These are phyloP conservation scores for Macrophomina tecta DNA, from an alignment of 2,329 filamentous ascomycete genomes.

Conservation along the genomic window DNA sequence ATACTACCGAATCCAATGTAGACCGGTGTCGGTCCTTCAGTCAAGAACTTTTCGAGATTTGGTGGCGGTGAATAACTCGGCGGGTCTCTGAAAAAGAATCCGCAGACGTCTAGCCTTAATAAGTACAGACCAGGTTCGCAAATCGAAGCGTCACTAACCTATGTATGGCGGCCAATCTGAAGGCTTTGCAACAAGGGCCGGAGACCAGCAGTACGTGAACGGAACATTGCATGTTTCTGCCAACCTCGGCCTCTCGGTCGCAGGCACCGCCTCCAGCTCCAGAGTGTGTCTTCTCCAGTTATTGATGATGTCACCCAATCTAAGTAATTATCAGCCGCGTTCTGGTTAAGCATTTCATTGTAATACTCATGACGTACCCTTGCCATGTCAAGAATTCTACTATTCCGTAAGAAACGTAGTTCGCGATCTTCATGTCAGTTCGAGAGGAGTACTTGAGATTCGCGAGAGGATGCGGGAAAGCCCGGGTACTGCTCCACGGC, in stretches of 20 bases:
- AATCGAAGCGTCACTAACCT: constrained; percentile 30
- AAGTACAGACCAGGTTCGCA: neutral
- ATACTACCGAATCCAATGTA: constrained; percentile 66
- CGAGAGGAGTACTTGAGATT: constrained; percentile 48
- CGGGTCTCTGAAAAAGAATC: constrained; percentile 53
- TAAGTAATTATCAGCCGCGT: constrained; percentile 9
- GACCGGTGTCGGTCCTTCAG: constrained; percentile 54
- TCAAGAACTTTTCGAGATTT: constrained; percentile 53
- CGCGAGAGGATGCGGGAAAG: constrained; percentile 58
- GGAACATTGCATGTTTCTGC: constrained; percentile 47
- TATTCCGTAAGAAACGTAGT: constrained; percentile 55
- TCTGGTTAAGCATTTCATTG: neutral
- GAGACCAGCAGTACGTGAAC: constrained; percentile 56
- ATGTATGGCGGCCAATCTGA: constrained; percentile 49
- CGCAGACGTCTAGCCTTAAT: constrained; percentile 40
- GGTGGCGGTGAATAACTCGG: constrained; percentile 48
- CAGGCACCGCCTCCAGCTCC: constrained; percentile 54
- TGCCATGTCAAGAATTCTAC: constrained; percentile 60
- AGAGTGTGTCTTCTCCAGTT: constrained; percentile 45
- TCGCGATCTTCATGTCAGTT: constrained; percentile 44
- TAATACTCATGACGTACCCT: constrained; percentile 40
- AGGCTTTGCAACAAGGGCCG: constrained; percentile 49
- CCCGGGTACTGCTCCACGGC: constrained; percentile 55
- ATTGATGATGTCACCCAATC: constrained; percentile 56
- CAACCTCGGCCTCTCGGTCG: constrained; percentile 46